Evolutionary conservation across 257 asterid species (phyloP).

Genomic region (Solanum microdontum): DNA sequence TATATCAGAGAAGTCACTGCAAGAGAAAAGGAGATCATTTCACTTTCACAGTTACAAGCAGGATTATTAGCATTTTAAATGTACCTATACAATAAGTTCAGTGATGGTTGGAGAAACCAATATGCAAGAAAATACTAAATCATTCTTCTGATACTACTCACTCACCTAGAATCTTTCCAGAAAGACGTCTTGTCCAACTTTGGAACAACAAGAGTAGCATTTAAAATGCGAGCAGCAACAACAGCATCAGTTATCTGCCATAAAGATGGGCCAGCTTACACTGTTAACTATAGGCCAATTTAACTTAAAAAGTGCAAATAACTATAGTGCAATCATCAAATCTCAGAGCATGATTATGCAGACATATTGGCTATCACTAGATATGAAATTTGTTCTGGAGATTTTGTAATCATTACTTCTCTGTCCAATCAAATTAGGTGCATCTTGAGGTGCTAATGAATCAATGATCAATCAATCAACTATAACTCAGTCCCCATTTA

Average conservation of each 20-base stretch:
- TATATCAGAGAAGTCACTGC: slow-evolving; percentile 92
- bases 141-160: slow-evolving; percentile 13
- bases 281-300: neutral
- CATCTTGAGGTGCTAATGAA: neutral
- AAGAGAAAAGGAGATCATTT: slow-evolving; percentile 12
- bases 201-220: slow-evolving; percentile 90
- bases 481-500: neutral
- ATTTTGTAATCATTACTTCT: neutral
- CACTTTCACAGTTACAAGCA: neutral
- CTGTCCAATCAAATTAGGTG: neutral
- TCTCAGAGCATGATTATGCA: neutral
- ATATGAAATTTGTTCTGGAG: neutral
- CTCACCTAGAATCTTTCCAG: slow-evolving; percentile 98
- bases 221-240: slow-evolving; percentile 96
- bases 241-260: slow-evolving; percentile 91
- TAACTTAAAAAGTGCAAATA: neutral
- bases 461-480: neutral
- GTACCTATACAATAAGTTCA: neutral
- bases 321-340: neutral
- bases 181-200: slow-evolving; percentile 80
- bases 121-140: neutral
- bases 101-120: neutral
- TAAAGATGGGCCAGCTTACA: neutral
- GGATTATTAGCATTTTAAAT: neutral
- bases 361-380: neutral